Evolutionary conservation across 805 yeast genomes (phyloP), one percentile per base, ranked within the genome.

Genomic region (Cyberlindnera lachancei): DNA sequence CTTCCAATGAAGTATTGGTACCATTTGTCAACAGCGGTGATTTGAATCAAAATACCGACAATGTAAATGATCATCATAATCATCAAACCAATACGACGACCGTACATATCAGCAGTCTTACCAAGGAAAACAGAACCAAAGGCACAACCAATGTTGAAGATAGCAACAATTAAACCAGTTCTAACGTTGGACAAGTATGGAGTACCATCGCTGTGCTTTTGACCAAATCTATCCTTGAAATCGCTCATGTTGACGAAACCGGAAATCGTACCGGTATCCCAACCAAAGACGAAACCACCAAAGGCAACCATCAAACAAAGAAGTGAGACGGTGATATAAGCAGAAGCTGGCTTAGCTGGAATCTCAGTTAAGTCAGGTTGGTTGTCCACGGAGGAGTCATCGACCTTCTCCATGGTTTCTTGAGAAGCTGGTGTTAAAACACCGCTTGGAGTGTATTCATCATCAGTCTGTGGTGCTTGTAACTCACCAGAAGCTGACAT

Each of bases 211-310:
- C 50, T 45, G 36, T 39, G 35, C 8, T 44, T 15, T 43, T 65
- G 61, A 53, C 85, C 86, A 44, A 79, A 79, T 52, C 84, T 64
- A 24, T 48, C 40, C 30, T 56, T 49, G 59, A 68, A 79, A 47
- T 78, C 81, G 14, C 70, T 46, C 48, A 57, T 59, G 47, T 73
- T 71, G 31, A 77, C 79, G 46, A 79, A 76, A 40, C 86, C 86
- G 15, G 83, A 74, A 52, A 79, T 76, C 41, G 87, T 79, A 66
- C 87, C 87, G 26, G 86, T 78, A 63, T 79, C 88, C 72, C 81
- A 79, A 42, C 88, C 88, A 47, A 76, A 79, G 27, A 79, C 78
- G 52, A 74, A 79, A 29, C 87, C 88, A 61, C 85, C 86, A 41
- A 79, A 79, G 20, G 85, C 82, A 42, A 79, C 72, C 56, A 58